phyloP scores from a whole-genome alignment of 2,329 filamentous ascomycete species.

The Ophiostoma piceae region DNA sequence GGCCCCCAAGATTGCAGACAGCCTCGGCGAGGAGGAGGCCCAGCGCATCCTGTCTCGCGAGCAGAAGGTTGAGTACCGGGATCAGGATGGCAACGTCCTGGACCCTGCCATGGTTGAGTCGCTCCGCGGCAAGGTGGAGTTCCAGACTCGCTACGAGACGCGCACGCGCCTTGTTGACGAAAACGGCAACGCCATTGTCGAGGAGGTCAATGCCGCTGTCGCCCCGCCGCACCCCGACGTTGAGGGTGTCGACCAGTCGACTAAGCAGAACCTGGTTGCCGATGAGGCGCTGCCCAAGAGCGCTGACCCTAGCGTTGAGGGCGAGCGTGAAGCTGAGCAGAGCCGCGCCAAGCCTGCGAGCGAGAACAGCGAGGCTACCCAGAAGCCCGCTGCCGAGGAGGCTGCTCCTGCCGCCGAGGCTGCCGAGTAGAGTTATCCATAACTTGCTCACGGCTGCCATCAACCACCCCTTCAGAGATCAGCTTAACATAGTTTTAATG shows the following conservation, averaged over 20 bases:
- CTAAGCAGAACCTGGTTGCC: conserved; percentile 37
- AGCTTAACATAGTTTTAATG: neutral
- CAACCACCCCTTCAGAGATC: neutral
- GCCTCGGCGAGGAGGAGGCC: conserved; percentile 27
- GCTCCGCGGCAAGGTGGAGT: conserved; percentile 87
- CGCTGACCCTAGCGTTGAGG: conserved; percentile 50
- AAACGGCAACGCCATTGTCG: conserved; percentile 67
- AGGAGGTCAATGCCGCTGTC: conserved; percentile 39
- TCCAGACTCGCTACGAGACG: conserved; percentile 95
- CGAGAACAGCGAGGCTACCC: conserved; percentile 53
- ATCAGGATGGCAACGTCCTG: conserved; percentile 86
- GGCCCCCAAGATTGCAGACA: conserved; percentile 38
- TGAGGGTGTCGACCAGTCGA: conserved; percentile 56
- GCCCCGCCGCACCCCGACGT: conserved; percentile 58
- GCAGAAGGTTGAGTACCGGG: conserved; percentile 88
- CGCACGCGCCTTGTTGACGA: conserved; percentile 77
- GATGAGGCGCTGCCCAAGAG: conserved; percentile 39
- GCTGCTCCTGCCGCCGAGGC: conserved; percentile 5
- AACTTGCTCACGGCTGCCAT: neutral
- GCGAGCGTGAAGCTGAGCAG: conserved; percentile 53
- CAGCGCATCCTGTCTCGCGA: conserved; percentile 55
- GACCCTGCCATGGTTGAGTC: conserved; percentile 75
- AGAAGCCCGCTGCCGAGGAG: conserved; percentile 13
- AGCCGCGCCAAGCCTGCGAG: conserved; percentile 57
- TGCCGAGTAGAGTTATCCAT: neutral